Base-by-base conservation (phyloP, 257 asterid species). In the Mitragyna speciosa region DNA sequence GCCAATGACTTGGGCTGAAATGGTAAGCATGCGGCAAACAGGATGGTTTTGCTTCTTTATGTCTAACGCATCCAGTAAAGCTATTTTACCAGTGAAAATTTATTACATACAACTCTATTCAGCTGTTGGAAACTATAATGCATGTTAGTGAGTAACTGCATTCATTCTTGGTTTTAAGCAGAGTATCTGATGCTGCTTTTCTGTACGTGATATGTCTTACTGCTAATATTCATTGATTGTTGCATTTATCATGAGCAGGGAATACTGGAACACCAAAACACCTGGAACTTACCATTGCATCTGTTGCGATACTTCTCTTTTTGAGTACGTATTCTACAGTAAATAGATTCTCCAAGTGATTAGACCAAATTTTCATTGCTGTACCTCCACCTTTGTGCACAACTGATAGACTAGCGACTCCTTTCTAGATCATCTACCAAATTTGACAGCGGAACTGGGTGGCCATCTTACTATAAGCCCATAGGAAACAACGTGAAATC, bases 401-500 rank as follows among this genome's bases (percentile, higher is more conserved):
- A 31, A 76, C 61, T 49, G 70, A 78, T 14, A 26, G 6, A 45
- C 39, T 47, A 22, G 24, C 8, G n/a, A 51, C 48, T 6, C 22
- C 11, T 80, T 83, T 79, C 33, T 80, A 95, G 98, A 83, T 95
- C 98, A 75, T 86, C 96, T 22, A 91, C 98, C 75, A 95, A 95
- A 82, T 95, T 91, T 70, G 98, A 95, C 15, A 95, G 98, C 61
- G 98, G 98, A 71, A 95, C 98, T 0, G 98, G 98, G 67, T 95
- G 98, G 98, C 98, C 98, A 52, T 95, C 98, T 7, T 95, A 94
- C 75, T 90, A 94, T 79, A 84, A 88, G 73, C 96, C 98, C 14
- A 75, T 93, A 8, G 95, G 88, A 31, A 82, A 88, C 88, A 95
- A 95, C 24, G 98, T 89, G 90, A 91, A 89, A 84, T 93, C 98